Conservation (phyloP, 2,329 filamentous ascomycete species). For the Trichocomaceae sp. region DNA sequence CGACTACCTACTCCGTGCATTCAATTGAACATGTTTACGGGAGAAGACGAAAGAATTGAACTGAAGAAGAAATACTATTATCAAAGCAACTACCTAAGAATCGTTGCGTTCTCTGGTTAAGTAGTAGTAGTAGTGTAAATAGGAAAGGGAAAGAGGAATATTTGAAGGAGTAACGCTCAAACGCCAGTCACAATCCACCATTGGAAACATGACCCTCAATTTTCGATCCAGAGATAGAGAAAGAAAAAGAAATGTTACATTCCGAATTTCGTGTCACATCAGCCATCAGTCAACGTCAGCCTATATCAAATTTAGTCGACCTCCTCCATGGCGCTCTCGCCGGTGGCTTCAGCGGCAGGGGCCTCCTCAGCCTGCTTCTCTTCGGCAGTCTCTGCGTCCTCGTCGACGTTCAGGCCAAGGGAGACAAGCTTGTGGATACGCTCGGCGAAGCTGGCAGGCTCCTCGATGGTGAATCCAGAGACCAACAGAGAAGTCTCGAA, state of each 20-base stretch:
- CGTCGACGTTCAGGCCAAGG: constrained; percentile 93
- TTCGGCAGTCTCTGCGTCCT: constrained; percentile 68
- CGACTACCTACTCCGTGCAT: no score
- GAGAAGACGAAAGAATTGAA: neutral
- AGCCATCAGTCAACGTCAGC: constrained; percentile 6
- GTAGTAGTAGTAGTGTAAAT: neutral
- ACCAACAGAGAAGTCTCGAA: constrained; percentile 98
- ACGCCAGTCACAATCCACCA: constrained; percentile 13
- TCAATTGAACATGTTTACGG: neutral
- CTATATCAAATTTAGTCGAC: constrained; percentile 69
- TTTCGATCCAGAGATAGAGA: constrained; percentile 13
- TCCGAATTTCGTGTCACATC: constrained; percentile 12
- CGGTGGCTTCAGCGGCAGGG: constrained; percentile 57
- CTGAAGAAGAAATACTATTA: neutral
- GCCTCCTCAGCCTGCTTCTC: constrained; percentile 51
- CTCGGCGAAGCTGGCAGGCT: constrained; percentile 95
- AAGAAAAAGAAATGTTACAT: constrained; percentile 11
- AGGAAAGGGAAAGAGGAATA: neutral
- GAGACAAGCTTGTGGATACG: constrained; percentile 99
- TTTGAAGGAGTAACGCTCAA: constrained; percentile 11
- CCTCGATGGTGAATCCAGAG: constrained; percentile 98
- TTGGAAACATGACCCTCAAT: constrained; percentile 11
- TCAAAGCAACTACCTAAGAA: constrained; percentile 2
- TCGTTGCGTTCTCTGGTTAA: neutral
- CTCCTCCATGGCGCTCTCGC: constrained; percentile 99